Conservation (phyloP, 805 yeast genomes). For the Teunomyces pallodes region DNA sequence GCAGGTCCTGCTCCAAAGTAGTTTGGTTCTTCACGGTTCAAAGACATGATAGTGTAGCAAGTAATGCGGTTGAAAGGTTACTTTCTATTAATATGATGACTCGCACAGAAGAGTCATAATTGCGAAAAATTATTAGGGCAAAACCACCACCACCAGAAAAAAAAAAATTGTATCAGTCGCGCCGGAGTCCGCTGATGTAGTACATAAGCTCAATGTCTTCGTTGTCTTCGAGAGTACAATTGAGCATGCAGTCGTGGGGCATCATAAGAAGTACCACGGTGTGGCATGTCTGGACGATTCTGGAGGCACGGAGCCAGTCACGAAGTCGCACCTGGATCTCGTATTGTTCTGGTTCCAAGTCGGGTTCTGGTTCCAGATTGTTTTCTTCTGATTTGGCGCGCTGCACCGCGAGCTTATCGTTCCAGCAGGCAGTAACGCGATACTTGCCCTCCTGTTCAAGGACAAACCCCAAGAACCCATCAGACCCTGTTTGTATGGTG, state of each 20-base stretch:
- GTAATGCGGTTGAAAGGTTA: neutral
- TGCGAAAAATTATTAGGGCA: neutral
- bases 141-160: neutral
- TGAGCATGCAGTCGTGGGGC: constrained; percentile 57
- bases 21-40: constrained; percentile 67
- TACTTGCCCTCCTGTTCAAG: constrained; percentile 54
- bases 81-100: neutral
- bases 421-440: constrained; percentile 59
- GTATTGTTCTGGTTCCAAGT: constrained; percentile 12
- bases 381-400: constrained; percentile 18
- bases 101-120: constrained; percentile 2
- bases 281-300: constrained; percentile 58
- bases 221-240: constrained; percentile 63
- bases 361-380: constrained; percentile 5
- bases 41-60: constrained; percentile 13
- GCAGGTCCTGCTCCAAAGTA: constrained; percentile 99
- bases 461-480: constrained; percentile 51
- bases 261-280: constrained; percentile 59
- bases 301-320: constrained; percentile 69
- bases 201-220: constrained; percentile 65
- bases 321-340: constrained; percentile 52
- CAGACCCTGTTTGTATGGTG: constrained; percentile 47
- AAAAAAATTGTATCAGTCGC: neutral
- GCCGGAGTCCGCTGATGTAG: constrained; percentile 45
- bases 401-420: constrained; percentile 47